A percentile compares a stretch with the other conserved stretches of the same genome.
phyloP scores from a whole-genome alignment of 164 flowering plant genomes.

The Liquidambar formosana region DNA sequence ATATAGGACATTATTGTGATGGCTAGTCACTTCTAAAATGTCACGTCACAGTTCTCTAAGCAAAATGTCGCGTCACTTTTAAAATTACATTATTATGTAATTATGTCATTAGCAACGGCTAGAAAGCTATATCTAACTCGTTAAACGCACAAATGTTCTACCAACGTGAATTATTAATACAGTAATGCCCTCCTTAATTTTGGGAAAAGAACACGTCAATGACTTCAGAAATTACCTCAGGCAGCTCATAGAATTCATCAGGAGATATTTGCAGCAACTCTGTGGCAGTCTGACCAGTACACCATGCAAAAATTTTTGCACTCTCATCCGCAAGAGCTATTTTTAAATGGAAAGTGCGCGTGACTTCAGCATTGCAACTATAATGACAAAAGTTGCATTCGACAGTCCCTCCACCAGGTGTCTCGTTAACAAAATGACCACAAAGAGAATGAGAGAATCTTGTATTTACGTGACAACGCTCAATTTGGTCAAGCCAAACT shows the following conservation, averaged over 20 bases:
- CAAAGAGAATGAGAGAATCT: constrained; percentile 65
- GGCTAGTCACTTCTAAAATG: too few species aligned
- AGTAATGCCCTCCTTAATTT: too few species aligned
- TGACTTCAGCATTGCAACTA: constrained; percentile 48
- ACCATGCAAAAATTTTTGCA: constrained; percentile 74
- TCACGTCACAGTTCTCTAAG: too few species aligned
- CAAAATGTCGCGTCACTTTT: too few species aligned
- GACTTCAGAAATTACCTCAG: constrained; percentile 58
- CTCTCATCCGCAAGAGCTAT: constrained; percentile 74
- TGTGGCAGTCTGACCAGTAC: constrained; percentile 75
- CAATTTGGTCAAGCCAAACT: constrained; percentile 71
- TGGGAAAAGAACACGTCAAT: too few species aligned
- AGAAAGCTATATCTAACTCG: background rate
- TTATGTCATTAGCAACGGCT: background rate
- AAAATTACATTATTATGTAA: too few species aligned
- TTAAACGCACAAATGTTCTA: too few species aligned
- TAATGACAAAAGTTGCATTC: constrained; percentile 67
- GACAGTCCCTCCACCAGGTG: constrained; percentile 33
- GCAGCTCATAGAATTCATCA: constrained; percentile 70
- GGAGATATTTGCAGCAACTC: constrained; percentile 93
- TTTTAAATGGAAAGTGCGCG: constrained; percentile 62
- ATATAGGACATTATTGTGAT: too few species aligned
- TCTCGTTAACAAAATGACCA: constrained; percentile 62
- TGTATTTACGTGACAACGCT: constrained; percentile 54
- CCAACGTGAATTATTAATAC: too few species aligned